Conservation (phyloP, 441 rosid genomes). For the Sinapis alba region DNA sequence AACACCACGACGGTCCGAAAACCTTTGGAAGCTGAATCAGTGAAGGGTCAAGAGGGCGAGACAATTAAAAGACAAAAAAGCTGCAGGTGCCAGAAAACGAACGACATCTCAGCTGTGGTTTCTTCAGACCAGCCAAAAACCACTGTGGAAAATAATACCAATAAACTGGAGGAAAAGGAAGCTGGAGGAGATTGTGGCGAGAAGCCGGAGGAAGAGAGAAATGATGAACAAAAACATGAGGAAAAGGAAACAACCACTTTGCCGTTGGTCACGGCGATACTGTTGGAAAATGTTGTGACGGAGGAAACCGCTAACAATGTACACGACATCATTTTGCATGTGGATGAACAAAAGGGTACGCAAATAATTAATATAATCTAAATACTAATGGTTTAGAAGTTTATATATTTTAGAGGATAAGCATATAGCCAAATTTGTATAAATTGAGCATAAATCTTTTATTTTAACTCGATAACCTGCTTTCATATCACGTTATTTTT, state of each 20-base stretch:
- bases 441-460: not conserved
- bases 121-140: not conserved
- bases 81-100: conserved; percentile 28
- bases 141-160: conserved; percentile 9
- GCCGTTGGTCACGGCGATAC: not conserved
- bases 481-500: not conserved
- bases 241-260: not conserved
- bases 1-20: conserved; percentile 20
- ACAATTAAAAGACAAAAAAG: conserved; percentile 31
- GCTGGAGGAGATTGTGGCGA: conserved; percentile 14
- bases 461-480: not conserved
- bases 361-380: not conserved
- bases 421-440: not conserved
- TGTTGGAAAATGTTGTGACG: conserved; percentile 20
- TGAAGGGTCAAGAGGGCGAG: conserved; percentile 24
- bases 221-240: not conserved
- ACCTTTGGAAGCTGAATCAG: conserved; percentile 29
- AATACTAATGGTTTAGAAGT: not conserved
- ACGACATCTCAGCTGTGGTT: conserved; percentile 7
- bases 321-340: not conserved
- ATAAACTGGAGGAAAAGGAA: conserved; percentile 3
- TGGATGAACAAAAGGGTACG: conserved; percentile 33
- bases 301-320: conserved; percentile 17
- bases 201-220: not conserved
- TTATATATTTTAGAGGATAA: not conserved